Evolutionary conservation across 768 basidiomycete genomes (phyloP).

Genomic region (Trametes punicea): DNA sequence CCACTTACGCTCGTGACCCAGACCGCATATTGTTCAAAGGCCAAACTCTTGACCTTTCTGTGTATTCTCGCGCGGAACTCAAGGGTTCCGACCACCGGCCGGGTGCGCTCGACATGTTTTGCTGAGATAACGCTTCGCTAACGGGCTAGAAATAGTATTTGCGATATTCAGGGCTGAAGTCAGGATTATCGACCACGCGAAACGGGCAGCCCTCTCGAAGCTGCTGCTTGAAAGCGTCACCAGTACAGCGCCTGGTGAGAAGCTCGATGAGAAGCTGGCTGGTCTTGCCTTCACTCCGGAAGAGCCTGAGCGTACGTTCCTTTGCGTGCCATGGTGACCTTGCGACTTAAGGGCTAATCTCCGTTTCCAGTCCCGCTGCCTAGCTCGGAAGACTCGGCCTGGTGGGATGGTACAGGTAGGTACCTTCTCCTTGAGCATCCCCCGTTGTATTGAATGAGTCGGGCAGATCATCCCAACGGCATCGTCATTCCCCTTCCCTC

Average conservation of each 20-base stretch:
- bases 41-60: conserved; percentile 59
- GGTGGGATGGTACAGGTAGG: conserved; percentile 78
- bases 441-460: background rate
- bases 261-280: conserved; percentile 68
- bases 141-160: conserved; percentile 55
- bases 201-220: conserved; percentile 66
- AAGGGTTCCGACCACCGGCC: conserved; percentile 95
- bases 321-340: background rate
- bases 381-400: conserved; percentile 69
- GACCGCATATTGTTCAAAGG: conserved; percentile 94
- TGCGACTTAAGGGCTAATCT: background rate
- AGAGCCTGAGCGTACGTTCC: conserved; percentile 40
- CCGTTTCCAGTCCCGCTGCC: conserved; percentile 69
- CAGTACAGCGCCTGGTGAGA: conserved; percentile 62
- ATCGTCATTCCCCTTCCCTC: conserved; percentile 41
- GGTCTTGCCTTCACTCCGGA: conserved; percentile 48
- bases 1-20: conserved; percentile 27
- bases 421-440: background rate
- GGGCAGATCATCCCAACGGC: conserved; percentile 56
- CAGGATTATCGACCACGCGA: conserved; percentile 72
- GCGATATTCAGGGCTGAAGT: conserved; percentile 78
- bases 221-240: conserved; percentile 63
- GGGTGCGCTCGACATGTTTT: conserved; percentile 41
- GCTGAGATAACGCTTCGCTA: background rate
- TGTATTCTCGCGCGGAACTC: conserved; percentile 84